These are phyloP conservation scores for Neonectria punicea DNA, from an alignment of 2,329 filamentous ascomycete genomes.

Conservation along the genomic window DNA sequence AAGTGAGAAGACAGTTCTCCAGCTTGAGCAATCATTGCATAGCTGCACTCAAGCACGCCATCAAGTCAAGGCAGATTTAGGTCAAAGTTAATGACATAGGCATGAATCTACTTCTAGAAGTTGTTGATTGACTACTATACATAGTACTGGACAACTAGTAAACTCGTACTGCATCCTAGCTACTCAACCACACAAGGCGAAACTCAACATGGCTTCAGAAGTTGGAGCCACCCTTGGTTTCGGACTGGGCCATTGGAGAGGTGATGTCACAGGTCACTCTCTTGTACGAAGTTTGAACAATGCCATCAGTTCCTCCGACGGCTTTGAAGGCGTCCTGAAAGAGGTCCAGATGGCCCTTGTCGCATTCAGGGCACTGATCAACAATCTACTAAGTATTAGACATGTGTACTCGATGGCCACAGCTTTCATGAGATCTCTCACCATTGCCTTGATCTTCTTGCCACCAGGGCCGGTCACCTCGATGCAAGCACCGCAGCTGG, in stretches of 20 bases:
- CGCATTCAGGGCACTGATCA: slow-evolving; percentile 57
- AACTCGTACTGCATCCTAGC: no score
- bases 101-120: no score
- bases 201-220: no score
- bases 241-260: slow-evolving; percentile 44
- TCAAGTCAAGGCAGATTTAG: no score
- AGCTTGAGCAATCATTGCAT: no score
- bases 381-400: slow-evolving; percentile 48
- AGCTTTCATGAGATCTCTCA: slow-evolving; percentile 44
- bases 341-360: slow-evolving; percentile 54
- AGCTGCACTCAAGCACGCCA: no score
- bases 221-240: no score
- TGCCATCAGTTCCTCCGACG: slow-evolving; percentile 50
- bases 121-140: no score
- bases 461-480: slow-evolving; percentile 62
- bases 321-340: slow-evolving; percentile 55
- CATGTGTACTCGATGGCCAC: no score
- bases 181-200: no score
- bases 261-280: slow-evolving; percentile 55
- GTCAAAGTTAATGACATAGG: no score
- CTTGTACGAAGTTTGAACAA: slow-evolving; percentile 49
- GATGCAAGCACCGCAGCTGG: slow-evolving; percentile 71
- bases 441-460: slow-evolving; percentile 70
- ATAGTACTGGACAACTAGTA: no score
- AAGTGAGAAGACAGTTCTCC: not conserved